Evolutionary conservation across 1,284 basidiomycete genomes (phyloP), one percentile per base, ranked within the genome.

Genomic region (Neolentinus lepideus): DNA sequence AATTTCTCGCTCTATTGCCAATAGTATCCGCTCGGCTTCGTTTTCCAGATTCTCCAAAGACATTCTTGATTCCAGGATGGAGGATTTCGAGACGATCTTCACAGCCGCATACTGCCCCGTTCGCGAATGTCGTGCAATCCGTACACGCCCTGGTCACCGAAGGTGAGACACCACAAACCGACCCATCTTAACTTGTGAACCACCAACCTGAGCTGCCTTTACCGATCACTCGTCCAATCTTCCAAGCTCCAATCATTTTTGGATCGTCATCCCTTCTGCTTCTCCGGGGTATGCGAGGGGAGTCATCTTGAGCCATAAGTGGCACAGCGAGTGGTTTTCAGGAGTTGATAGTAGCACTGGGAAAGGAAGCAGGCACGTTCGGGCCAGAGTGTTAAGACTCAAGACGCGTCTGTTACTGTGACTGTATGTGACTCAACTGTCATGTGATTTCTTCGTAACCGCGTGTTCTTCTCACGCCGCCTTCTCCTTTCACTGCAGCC

Each of bases 1-100:
- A 59, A 99, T 98, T 72, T 99, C 97, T 60, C 95, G 84, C 71
- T 98, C 94, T 61, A 98, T 88, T 48, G 88, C 87, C 50, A 92
- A 81, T 58, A 90, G 79, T 58, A 80, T 80, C 59, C 80, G 82
- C 59, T 84, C 84, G 6, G 80, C 75, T 58, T 84, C 83, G 62
- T 84, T 85, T 24, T 78, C 81, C 12, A 88, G 81, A 60, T 85
- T 81, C 59, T 81, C 78, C 62, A 92, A 75, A 55, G 88, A 89
- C 68, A 86, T 79, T 22, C 84, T 78, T 53, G 90, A 89, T 54
- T 77, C 78, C 52, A 92, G 72, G 59, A 88, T 74, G 59, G 79
- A 68, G 26, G 83, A 83, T 71, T 96, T 96, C 12, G 47, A 50
- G 29, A 99, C 89, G 62, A 99, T 98, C 76, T 99, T 99, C 70